Conservation (phyloP, 2,329 filamentous ascomycete species). For the Xylariaceae sp. region DNA sequence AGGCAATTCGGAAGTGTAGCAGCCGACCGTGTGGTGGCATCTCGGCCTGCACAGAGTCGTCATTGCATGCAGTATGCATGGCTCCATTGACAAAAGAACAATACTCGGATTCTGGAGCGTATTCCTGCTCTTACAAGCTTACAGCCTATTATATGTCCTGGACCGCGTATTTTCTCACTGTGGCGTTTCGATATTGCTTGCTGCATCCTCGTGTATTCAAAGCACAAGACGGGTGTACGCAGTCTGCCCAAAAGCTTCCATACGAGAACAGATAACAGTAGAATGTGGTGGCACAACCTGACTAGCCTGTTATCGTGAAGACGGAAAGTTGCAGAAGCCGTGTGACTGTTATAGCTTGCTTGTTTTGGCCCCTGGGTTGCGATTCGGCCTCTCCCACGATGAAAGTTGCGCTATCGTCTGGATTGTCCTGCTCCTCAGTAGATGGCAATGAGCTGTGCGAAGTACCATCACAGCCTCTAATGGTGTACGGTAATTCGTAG, state of each 20-base stretch:
- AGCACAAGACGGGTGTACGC: slow-evolving; percentile 34
- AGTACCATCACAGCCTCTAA: slow-evolving; percentile 28
- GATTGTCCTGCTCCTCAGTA: slow-evolving; percentile 15
- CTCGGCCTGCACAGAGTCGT: slow-evolving; percentile 34
- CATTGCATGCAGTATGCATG: slow-evolving; percentile 30
- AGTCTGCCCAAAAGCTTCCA: slow-evolving; percentile 33
- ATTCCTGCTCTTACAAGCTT: slow-evolving; percentile 29
- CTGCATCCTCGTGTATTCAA: slow-evolving; percentile 23
- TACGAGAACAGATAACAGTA: slow-evolving; percentile 34
- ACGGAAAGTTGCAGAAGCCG: slow-evolving; percentile 39
- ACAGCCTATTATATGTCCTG: slow-evolving; percentile 33
- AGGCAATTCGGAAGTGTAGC: slow-evolving; percentile 7
- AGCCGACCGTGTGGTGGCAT: slow-evolving; percentile 28
- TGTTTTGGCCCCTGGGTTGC: slow-evolving; percentile 25
- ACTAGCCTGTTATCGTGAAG: slow-evolving; percentile 39
- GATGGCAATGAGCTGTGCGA: slow-evolving; percentile 32
- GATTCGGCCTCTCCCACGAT: slow-evolving; percentile 25
- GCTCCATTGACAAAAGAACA: slow-evolving; percentile 31
- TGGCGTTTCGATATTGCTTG: slow-evolving; percentile 25
- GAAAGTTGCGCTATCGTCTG: slow-evolving; percentile 30
- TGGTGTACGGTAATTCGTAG: slow-evolving; percentile 23
- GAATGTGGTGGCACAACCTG: slow-evolving; percentile 24
- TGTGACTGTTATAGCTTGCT: slow-evolving; percentile 34
- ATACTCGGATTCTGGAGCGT: slow-evolving; percentile 31
- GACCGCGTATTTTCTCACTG: slow-evolving; percentile 23